Base-by-base conservation (phyloP, 805 yeast species). In the Starmerella bombicola region DNA sequence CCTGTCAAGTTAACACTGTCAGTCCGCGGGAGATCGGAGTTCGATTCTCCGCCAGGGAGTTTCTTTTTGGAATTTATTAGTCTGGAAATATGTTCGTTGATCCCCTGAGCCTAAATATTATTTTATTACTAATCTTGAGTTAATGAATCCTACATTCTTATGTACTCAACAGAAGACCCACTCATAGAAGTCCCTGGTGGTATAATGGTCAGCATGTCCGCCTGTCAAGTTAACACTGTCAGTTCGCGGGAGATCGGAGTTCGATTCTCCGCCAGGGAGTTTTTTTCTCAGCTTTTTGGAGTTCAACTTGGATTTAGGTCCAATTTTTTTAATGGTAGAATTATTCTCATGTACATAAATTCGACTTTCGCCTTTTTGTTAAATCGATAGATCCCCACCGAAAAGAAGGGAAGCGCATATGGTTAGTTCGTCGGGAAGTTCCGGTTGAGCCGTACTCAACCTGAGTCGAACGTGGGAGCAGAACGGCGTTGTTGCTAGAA, bases 171-270 rank as follows among this genome's bases (percentile, higher is more conserved):
- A n/a, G n/a, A n/a, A n/a, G n/a, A n/a, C n/a, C n/a, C n/a, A n/a
- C n/a, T n/a, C n/a, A n/a, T n/a, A 24, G 28, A 13, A 24, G 18
- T 45, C 48, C 48, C 30, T 36, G 48, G 32, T 45, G 46, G 48
- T 45, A 43, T 45, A 45, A 45, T 45, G 48, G 48, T 45, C 41
- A 45, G 48, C 46, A 45, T 45, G 46, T 45, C 47, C 48, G 48
- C 48, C 48, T 45, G 48, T 45, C 48, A 45, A 25, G 47, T 30
- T 17, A 21, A 19, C 12, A 10, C 47, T 24, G 38, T 20, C 48
- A 45, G 48, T 22, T 21, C 48, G 48, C 48, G 48, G 47, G 48
- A 45, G 48, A 45, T 45, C 48, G 45, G 48, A 45, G 48, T 45
- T 45, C 48, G 48, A 45, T 45, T 45, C 48, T 45, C 48, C 45